Evolutionary conservation across 2,329 filamentous ascomycete genomes (phyloP), one percentile per base, ranked within the genome.

Genomic region (Neocucurbitaria cava): DNA sequence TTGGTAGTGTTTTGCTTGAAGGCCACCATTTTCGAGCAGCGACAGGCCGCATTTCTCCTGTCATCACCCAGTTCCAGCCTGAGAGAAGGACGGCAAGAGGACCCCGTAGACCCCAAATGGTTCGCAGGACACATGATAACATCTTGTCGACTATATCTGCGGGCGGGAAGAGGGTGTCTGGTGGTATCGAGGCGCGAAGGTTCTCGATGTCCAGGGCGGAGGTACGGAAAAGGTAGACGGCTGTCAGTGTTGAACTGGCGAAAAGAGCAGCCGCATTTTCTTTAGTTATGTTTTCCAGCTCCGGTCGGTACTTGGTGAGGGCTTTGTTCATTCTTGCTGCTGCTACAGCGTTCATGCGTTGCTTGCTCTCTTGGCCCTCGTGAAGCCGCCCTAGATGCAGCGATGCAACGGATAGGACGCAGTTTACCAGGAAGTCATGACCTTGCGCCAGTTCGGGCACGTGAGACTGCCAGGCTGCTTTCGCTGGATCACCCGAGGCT

Each of bases 341-440:
- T 9, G 72, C 70, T 7, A 72, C 41, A 1, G 62, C 59, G 20
- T 64, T 66, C 68, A 74, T 71, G 5, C 51, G 59, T 23, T 18
- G 59, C 51, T 62, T 68, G 10, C 61, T 62, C 20, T 52, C 59
- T 49, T 43, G 47, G 15, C 46, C 44, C 28, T 69, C 64, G 46
- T 79, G 72, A 3, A 78, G 58, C 26, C 76, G 75, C 11, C 74
- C 76, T 9, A 81, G 63, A 52, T 82, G 80, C 23, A 82, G 68
- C 2, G 79, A 79, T 11, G 80, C 74, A 13, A 82, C 64, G 1
- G 79, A 77, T 0, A 82, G 65, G 5, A 82, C 72, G 38, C 77
- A 77, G 54, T 81, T 77, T 8, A 81, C 63, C 7, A 82, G 67
- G 43, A 78, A 82, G 2, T 76, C 68, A 53, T 80, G 76, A 1